Evolutionary conservation across 345 rosid genomes (phyloP), one percentile per base, ranked within the genome.

Genomic region (Microcos paniculata): DNA sequence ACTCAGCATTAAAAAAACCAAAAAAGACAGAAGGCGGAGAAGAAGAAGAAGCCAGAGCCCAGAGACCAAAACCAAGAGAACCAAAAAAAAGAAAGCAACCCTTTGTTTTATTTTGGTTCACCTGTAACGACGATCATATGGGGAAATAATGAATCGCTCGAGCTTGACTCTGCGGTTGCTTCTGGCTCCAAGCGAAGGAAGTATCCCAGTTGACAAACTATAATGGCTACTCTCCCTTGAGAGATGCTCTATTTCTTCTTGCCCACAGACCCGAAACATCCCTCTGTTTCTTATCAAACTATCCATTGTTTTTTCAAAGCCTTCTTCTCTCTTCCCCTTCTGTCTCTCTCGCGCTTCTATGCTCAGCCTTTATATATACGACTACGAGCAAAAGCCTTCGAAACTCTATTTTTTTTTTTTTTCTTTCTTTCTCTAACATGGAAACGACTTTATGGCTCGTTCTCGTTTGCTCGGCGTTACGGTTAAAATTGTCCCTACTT

Each of bases 161-260:
- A 96, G 98, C 90, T 86, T 87, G 61, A 92, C 77, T 63, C 97
- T 62, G 23, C 97, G 96, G 72, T 83, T 87, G 78, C 97, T 93
- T 79, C 94, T 85, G 7, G 98, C 97, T 1, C 99, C 99, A 1
- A 96, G 97, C 10, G 98, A 84, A 49, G 99, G 99, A 72, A 96
- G 84, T 49, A 96, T 84, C 8, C 92, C 96, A 38, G 93, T 92
- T 0, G 97, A 76, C 52, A 96, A 91, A 81, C 98, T 96, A 77
- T 92, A 93, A 51, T 90, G 94, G 76, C 99, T 96, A 2, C 93
- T 91, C 13, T 90, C 94, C 79, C 94, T 81, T 0, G 99, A 96
- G 12, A 93, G 56, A 82, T 88, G 96, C 77, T 96, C 96, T 1
- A 89, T 52, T 87, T 90, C 94, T 31, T 92, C 88, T 26, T 89